Evolutionary conservation across 805 yeast genomes (phyloP), one percentile per base, ranked within the genome.

Genomic region (Metschnikowia arizonensis): DNA sequence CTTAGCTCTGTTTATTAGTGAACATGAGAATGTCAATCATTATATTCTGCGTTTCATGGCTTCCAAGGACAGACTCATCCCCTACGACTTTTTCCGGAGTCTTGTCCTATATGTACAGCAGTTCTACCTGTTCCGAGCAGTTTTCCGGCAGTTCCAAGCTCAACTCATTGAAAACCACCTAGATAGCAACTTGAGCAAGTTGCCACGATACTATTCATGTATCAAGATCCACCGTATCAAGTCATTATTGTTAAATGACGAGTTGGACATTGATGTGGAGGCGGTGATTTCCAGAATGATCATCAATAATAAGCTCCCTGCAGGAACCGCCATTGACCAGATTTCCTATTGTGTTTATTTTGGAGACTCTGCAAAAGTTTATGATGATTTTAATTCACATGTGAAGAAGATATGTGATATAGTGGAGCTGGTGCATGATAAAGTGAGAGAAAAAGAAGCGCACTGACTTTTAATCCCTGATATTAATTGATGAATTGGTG

Each of bases 261-360:
- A 37, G 1, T 19, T 19, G 10, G 45, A 47, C 8, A 33, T 49
- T 17, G 58, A 56, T 23, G 41, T 64, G 14, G 71, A 69, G 46
- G 53, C 49, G 17, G 40, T 65, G 25, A 48, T 69, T 5, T 52
- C 57, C 30, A 54, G 53, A n/a, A 70, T 71, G 74, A 66, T 71
- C 35, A 53, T 59, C 17, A 50, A 49, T 15, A 60, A 62, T 36
- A 68, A 68, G 47, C 55, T 71, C 14, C 65, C 66, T 1, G 34
- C 45, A 9, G 55, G 55, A 11, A 58, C 68, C 5, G 57, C 52
- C 36, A 61, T 71, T 21, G 72, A 71, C 57, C 75, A 70, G 49
- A 33, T 60, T 11, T 47, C 56, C 7, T 51, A 50, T 5, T 30
- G 58, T 5, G 49, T 71, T 31, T 45, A 53, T 3, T 66, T 69